Evolutionary conservation across 305 asterid genomes (phyloP), one percentile per base, ranked within the genome.

Genomic region (Fraxinus sp.): DNA sequence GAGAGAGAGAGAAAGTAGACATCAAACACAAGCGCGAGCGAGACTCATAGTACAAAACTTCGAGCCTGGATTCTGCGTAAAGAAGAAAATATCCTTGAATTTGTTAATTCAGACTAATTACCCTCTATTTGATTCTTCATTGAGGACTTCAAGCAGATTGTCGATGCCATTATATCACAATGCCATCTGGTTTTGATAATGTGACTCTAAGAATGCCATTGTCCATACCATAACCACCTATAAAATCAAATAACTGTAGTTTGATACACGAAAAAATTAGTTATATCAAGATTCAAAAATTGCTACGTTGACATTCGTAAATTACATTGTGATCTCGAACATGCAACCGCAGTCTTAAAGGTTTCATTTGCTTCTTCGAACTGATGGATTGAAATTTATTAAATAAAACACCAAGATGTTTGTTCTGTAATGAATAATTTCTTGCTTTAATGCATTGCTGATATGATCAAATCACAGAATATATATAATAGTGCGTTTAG

Each of bases 181-280:
- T 76, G 13, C 94, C 92, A 13, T 81, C 89, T 84, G 93, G 94
- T 78, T 88, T 89, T 59, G 93, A 88, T 83, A 90, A 36, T 14
- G 89, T 89, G 7, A 88, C 86, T 81, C 78, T 83, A 62, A 91
- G 37, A 26, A 91, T 86, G 71, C 91, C 93, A 86, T 91, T 91
- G 22, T 87, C 87, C 88, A 91, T 81, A 44, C 87, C 88, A 91
- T 81, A 44, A 87, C 86, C 75, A 89, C 91, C 94, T 89, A 84
- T 85, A 84, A 55, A n/a, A 74, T 74, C 7, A 22, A 41, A 57
- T 16, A 84, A 30, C 77, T 22, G 4, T 5, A 6, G 30, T 52
- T 1, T 11, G 20, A 49, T 7, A 74, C 41, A 52, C 18, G 7
- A 2, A 4, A 8, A 3, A 44, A 16, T 11, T 35, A 74, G 26